phyloP scores from a whole-genome alignment of 1,139 yeast genomes.

The Geotrichum restrictum region DNA sequence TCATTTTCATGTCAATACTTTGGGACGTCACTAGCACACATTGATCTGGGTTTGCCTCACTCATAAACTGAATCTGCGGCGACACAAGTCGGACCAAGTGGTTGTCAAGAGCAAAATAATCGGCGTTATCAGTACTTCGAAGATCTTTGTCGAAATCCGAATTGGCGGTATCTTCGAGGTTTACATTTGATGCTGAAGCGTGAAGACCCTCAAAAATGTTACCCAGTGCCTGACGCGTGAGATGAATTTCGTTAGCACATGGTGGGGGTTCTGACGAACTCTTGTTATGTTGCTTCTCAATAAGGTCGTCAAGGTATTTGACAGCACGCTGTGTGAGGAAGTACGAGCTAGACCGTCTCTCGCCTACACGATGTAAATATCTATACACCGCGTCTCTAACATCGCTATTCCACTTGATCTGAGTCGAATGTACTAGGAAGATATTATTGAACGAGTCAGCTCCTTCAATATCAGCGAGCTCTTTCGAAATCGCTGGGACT shows the following conservation, averaged over 20 bases:
- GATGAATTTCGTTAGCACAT: background rate
- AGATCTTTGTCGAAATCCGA: conserved; percentile 14
- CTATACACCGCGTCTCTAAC: conserved; percentile 59
- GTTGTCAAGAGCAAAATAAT: conserved; percentile 53
- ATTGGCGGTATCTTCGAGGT: background rate
- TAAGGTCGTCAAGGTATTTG: conserved; percentile 56
- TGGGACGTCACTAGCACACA: conserved; percentile 67
- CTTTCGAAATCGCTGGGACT: conserved; percentile 10
- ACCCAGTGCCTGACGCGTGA: conserved; percentile 13
- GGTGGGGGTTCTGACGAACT: background rate
- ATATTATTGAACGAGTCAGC: conserved; percentile 62
- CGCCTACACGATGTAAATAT: conserved; percentile 58
- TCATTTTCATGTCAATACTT: conserved; percentile 63
- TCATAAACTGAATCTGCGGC: conserved; percentile 81
- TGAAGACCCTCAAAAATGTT: conserved; percentile 13
- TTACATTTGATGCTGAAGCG: background rate
- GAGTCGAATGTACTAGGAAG: conserved; percentile 72
- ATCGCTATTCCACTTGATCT: conserved; percentile 73
- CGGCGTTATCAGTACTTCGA: conserved; percentile 21
- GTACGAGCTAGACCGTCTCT: conserved; percentile 55
- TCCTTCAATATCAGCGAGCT: conserved; percentile 26
- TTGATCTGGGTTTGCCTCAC: conserved; percentile 59
- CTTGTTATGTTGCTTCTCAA: conserved; percentile 28
- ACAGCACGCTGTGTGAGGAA: conserved; percentile 70
- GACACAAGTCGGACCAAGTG: conserved; percentile 68